These are phyloP conservation scores for Meira nashicola DNA, from an alignment of 1,284 basidiomycete genomes.

Conservation along the genomic window DNA sequence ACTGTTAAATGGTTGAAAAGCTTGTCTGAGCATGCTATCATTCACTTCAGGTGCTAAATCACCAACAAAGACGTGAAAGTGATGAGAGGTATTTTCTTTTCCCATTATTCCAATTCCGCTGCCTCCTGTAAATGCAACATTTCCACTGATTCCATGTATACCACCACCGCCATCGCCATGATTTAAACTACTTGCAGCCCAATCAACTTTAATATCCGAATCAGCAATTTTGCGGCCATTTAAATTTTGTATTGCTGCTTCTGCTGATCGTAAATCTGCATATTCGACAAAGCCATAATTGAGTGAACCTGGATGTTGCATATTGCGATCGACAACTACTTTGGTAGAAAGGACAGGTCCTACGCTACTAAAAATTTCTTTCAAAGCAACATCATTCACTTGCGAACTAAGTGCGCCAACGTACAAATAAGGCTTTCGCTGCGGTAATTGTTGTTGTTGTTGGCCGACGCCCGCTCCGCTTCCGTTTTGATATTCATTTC, in stretches of 20 bases:
- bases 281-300: slow-evolving; percentile 99
- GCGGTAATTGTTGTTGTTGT: background rate
- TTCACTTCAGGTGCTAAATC: slow-evolving; percentile 97
- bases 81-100: slow-evolving; percentile 58
- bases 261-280: slow-evolving; percentile 85
- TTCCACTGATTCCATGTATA: background rate
- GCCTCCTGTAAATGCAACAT: background rate
- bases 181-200: slow-evolving; percentile 32
- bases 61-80: slow-evolving; percentile 96
- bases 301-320: slow-evolving; percentile 92
- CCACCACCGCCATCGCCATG: background rate
- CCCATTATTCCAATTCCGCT: background rate
- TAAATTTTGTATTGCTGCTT: slow-evolving; percentile 90
- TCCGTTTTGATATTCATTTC: background rate
- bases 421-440: slow-evolving; percentile 1
- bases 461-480: background rate
- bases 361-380: slow-evolving; percentile 4
- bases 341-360: slow-evolving; percentile 61
- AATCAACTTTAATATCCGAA: slow-evolving; percentile 58
- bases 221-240: slow-evolving; percentile 98
- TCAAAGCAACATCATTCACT: slow-evolving; percentile 7
- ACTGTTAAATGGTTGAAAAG: slow-evolving; percentile 88
- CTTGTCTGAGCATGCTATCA: slow-evolving; percentile 91
- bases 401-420: slow-evolving; percentile 6
- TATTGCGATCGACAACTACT: slow-evolving; percentile 89